These are phyloP conservation scores for Tilletia walkeri DNA, from an alignment of 1,284 basidiomycete genomes.

Conservation along the genomic window DNA sequence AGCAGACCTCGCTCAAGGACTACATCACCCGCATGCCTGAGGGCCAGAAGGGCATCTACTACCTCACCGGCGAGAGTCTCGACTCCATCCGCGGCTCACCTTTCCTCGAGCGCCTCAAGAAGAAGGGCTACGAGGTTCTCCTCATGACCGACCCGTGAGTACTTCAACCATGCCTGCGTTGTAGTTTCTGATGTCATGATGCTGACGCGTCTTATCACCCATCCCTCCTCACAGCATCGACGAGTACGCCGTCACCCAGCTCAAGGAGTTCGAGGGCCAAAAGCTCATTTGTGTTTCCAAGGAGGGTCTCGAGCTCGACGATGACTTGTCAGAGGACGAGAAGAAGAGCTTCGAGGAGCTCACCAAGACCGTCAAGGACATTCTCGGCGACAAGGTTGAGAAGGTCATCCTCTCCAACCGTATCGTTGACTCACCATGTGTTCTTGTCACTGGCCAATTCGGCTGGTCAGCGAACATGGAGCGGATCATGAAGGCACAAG, in stretches of 20 bases:
- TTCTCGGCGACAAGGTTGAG: conserved; percentile 98
- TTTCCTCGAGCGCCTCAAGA: conserved; percentile 99
- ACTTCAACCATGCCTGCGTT: not conserved
- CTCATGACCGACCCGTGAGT: conserved; percentile 80
- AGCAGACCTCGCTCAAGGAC: conserved; percentile 95
- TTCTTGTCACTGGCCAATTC: conserved; percentile 87
- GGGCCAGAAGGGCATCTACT: conserved; percentile 97
- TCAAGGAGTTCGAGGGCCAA: conserved; percentile 99
- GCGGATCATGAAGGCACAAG: conserved; percentile 99
- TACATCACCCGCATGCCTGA: conserved; percentile 99
- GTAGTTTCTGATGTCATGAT: not conserved
- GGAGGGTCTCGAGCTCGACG: conserved; percentile 98
- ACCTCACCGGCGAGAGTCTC: conserved; percentile 93
- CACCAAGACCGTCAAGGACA: conserved; percentile 94
- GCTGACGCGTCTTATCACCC: conserved; percentile 61
- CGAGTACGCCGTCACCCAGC: conserved; percentile 70
- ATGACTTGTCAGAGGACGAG: conserved; percentile 95
- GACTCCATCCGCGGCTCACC: conserved; percentile 88
- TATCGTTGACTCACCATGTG: conserved; percentile 55
- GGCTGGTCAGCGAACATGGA: conserved; percentile 99
- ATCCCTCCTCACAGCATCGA: conserved; percentile 37
- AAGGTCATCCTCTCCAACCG: conserved; percentile 99
- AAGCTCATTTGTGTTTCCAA: conserved; percentile 98
- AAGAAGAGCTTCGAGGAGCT: conserved; percentile 80
- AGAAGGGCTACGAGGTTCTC: conserved; percentile 98